Percentiles rank a stretch among this genome's conserved stretches.
Evolutionary conservation across 73 alveolate genomes (phyloP).

Genomic region (Tetrahymena thermophila): DNA sequence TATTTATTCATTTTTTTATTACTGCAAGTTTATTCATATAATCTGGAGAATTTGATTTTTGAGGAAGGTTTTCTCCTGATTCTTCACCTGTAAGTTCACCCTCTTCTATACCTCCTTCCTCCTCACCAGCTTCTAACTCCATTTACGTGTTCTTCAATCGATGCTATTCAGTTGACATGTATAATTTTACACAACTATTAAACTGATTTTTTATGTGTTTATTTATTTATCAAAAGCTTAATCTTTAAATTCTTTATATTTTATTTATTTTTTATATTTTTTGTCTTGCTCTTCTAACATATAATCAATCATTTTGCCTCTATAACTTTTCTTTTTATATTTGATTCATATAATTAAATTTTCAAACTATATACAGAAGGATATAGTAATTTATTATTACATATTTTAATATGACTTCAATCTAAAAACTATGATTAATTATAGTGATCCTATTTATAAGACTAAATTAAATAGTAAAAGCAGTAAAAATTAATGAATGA

Average conservation of each 20-base stretch:
- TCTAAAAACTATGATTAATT: too few relatives aligned
- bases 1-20: neutral
- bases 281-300: neutral
- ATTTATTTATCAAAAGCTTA: neutral
- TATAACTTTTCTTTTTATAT: neutral
- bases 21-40: neutral
- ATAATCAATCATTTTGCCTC: neutral
- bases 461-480: neutral
- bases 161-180: neutral
- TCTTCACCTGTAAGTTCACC: neutral
- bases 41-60: neutral
- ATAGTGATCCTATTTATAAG: neutral
- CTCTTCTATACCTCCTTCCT: neutral
- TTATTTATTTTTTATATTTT: neutral
- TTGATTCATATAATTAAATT: neutral
- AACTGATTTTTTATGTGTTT: neutral
- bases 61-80: neutral
- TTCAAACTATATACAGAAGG: neutral
- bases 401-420: too few relatives aligned
- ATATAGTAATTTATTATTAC: too few relatives aligned
- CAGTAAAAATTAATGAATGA: neutral
- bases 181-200: neutral
- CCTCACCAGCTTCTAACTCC: conserved; percentile 4
- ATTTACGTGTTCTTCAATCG: neutral
- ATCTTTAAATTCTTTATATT: neutral